Conservation (phyloP, 2,329 filamentous ascomycete species). For the Trichoderma endophyticum region DNA sequence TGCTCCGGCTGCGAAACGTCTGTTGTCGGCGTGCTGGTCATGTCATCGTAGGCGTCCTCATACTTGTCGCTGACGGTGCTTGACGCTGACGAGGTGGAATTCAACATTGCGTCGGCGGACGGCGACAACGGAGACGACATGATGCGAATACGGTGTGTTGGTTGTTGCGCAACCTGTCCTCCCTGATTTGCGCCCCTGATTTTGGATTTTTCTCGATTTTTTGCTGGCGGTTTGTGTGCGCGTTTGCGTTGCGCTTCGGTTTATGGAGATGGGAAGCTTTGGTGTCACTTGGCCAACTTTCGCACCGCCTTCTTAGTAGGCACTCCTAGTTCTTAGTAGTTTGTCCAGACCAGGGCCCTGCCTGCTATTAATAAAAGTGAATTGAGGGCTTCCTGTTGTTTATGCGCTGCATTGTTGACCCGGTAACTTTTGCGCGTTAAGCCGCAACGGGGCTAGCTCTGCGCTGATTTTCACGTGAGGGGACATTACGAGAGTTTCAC, state of each 20-base stretch:
- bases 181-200: neutral
- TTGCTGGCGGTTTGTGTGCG: neutral
- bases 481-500: constrained; percentile 9
- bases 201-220: neutral
- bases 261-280: neutral
- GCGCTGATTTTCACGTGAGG: constrained; percentile 15
- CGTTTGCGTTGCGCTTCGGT: neutral
- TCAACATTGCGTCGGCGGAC: constrained; percentile 37
- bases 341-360: neutral
- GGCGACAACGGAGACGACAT: constrained; percentile 44
- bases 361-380: neutral
- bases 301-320: neutral
- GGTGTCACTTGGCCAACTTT: neutral
- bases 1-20: neutral
- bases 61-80: constrained; percentile 25
- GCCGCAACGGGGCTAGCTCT: neutral
- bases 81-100: constrained; percentile 35
- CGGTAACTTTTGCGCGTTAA: constrained; percentile 2
- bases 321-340: neutral
- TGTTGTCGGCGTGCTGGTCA: constrained; percentile 25
- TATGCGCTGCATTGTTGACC: constrained; percentile 15
- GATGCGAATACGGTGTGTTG: constrained; percentile 3
- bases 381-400: constrained; percentile 3
- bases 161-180: neutral
- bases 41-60: constrained; percentile 35